phyloP scores from a whole-genome alignment of 495 filamentous ascomycete genomes.

The Aspergillus diversus region DNA sequence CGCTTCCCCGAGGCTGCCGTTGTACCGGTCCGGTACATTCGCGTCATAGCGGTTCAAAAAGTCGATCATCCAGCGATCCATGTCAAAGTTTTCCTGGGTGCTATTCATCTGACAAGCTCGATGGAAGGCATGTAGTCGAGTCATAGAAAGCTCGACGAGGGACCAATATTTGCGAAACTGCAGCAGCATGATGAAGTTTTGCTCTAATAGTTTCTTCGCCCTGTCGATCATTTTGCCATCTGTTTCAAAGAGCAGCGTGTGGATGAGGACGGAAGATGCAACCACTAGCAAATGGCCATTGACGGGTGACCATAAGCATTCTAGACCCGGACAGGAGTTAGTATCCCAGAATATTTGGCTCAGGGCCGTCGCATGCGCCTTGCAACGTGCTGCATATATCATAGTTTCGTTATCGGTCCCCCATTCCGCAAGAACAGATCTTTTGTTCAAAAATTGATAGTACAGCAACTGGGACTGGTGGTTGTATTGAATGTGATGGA shows the following conservation, averaged over 20 bases:
- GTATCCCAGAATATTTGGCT: constrained; percentile 19
- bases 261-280: constrained; percentile 4
- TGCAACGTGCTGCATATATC: constrained; percentile 14
- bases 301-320: constrained; percentile 16
- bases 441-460: constrained; percentile 12
- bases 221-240: constrained; percentile 4
- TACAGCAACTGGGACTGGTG: constrained; percentile 15
- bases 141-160: constrained; percentile 17
- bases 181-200: constrained; percentile 17
- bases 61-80: constrained; percentile 15
- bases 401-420: constrained; percentile 5
- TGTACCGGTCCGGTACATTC: constrained; percentile 8
- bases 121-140: constrained; percentile 14
- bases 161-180: constrained; percentile 16
- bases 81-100: constrained; percentile 12
- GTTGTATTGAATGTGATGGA: constrained; percentile 9
- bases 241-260: constrained; percentile 12
- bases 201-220: constrained; percentile 12
- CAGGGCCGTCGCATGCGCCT: constrained; percentile 5
- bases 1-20: neutral
- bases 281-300: constrained; percentile 17
- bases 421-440: neutral
- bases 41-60: constrained; percentile 16
- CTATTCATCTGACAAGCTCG: constrained; percentile 18
- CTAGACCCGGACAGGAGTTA: constrained; percentile 4